Base-by-base conservation (phyloP, 2,329 filamentous ascomycete species). In the Grosmannia serpens region DNA sequence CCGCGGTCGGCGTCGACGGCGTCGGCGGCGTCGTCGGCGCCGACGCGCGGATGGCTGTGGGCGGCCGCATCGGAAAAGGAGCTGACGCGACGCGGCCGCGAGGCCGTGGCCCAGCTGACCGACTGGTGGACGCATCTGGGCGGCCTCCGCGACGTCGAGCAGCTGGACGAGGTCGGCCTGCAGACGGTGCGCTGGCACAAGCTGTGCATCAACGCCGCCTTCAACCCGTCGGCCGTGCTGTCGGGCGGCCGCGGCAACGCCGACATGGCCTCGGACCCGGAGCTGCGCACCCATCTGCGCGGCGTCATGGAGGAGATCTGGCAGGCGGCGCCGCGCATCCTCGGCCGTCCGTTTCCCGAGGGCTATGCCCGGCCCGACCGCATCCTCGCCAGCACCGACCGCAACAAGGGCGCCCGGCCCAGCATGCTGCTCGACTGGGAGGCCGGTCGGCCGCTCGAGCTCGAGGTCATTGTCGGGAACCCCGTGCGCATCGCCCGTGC, bases 171-270 rank as follows among this genome's bases (percentile, higher is more conserved):
- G 68, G 73, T 83, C 35, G 85, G 83, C 60, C 74, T 89, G 52
- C 87, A 89, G 70, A 79, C 83, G 49, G 80, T 89, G 22, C 77
- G 86, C 27, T 89, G 86, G 86, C 86, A 89, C 70, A 89, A 89
- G 70, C 81, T 89, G 62, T 85, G 84, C 65, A 88, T 89, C 74
- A 89, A 89, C 69, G 84, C 85, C 0, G 82, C 84, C 56, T 87
- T 89, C 78, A 89, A 89, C 71, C 85, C 86, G 0, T 85, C 82
- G 1, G 83, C 85, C 2, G 85, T 89, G 9, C 76, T 89, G 0
- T 81, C 80, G 1, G 83, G 84, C 15, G 84, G 85, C 1, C 73
- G 77, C 2, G 79, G 82, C 57, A 89, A 89, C 66, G 78, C 82
- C 52, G 79, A 80, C 61, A 88, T 89, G 82, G 76, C 62, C 2